Conservation (phyloP, 2,329 filamentous ascomycete genomes). For the Sordariomycetes sp. region DNA sequence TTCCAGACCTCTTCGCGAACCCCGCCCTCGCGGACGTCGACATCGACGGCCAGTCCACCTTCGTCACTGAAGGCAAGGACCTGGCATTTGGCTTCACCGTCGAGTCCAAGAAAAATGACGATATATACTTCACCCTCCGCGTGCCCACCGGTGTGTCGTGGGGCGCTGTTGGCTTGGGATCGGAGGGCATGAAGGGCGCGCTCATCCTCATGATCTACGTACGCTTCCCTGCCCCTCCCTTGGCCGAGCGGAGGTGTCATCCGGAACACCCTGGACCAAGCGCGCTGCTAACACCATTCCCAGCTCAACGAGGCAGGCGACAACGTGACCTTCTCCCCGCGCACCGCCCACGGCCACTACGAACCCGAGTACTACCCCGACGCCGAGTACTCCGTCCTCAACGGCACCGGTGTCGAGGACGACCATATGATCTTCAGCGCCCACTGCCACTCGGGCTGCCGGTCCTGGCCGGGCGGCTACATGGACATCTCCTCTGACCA, state of each 20-base stretch:
- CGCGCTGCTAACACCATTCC: background rate
- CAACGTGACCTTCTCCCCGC: constrained; percentile 46
- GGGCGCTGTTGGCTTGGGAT: constrained; percentile 45
- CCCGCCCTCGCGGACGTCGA: constrained; percentile 12
- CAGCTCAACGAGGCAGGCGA: constrained; percentile 25
- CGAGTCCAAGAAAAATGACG: constrained; percentile 29
- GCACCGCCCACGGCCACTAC: constrained; percentile 35
- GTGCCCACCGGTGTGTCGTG: constrained; percentile 34
- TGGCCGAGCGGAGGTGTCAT: too few species aligned
- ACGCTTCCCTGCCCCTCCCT: background rate
- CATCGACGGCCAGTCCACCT: constrained; percentile 25
- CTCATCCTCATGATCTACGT: constrained; percentile 45
- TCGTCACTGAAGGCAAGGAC: constrained; percentile 29
- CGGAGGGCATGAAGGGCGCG: constrained; percentile 36
- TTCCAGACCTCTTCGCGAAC: constrained; percentile 9
- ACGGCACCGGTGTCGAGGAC: constrained; percentile 35
- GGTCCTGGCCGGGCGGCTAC: constrained; percentile 35
- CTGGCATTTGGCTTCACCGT: constrained; percentile 40
- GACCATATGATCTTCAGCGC: constrained; percentile 37
- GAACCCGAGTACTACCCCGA: constrained; percentile 38
- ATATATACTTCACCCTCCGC: constrained; percentile 44
- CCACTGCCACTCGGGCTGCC: constrained; percentile 38
- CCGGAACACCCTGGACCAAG: background rate
- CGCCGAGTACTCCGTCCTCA: constrained; percentile 30
- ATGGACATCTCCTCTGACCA: constrained; percentile 37